These are phyloP conservation scores for Moniliophthora roreri DNA, from an alignment of 1,284 basidiomycete species.

Conservation along the genomic window DNA sequence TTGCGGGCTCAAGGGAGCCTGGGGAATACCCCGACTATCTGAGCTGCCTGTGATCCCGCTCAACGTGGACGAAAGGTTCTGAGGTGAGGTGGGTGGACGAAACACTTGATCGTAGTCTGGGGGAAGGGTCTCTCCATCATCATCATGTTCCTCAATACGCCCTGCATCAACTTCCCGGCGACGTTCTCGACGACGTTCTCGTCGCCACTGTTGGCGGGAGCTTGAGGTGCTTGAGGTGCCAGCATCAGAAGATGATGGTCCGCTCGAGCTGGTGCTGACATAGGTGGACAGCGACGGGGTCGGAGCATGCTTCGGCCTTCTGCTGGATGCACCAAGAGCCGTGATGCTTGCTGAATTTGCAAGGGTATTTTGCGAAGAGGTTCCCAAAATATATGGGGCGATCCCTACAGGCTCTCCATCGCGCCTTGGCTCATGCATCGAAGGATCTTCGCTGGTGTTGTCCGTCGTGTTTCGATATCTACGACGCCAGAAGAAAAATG, in stretches of 20 bases:
- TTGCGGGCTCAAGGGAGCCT: too few species aligned
- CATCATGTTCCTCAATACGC: conserved; percentile 17
- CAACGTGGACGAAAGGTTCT: too few species aligned
- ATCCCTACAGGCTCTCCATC: neutral
- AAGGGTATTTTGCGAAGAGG: too few species aligned
- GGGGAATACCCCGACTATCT: too few species aligned
- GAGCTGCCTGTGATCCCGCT: too few species aligned
- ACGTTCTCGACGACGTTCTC: neutral
- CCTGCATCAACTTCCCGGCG: conserved; percentile 23
- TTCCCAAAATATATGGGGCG: too few species aligned
- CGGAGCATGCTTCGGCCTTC: too few species aligned
- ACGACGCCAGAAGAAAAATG: neutral
- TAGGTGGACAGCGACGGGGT: too few species aligned
- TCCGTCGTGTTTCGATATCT: neutral
- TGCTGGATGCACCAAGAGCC: neutral
- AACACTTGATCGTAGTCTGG: conserved; percentile 27
- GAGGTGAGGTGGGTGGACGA: neutral
- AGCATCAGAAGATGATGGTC: too few species aligned
- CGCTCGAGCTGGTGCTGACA: too few species aligned
- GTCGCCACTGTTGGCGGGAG: neutral
- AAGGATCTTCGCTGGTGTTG: neutral
- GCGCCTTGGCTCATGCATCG: neutral
- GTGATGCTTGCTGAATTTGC: too few species aligned
- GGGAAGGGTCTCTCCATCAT: conserved; percentile 20
- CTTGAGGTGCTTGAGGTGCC: too few species aligned